Conservation (phyloP, 1,284 basidiomycete species). For the Grifola frondosa region DNA sequence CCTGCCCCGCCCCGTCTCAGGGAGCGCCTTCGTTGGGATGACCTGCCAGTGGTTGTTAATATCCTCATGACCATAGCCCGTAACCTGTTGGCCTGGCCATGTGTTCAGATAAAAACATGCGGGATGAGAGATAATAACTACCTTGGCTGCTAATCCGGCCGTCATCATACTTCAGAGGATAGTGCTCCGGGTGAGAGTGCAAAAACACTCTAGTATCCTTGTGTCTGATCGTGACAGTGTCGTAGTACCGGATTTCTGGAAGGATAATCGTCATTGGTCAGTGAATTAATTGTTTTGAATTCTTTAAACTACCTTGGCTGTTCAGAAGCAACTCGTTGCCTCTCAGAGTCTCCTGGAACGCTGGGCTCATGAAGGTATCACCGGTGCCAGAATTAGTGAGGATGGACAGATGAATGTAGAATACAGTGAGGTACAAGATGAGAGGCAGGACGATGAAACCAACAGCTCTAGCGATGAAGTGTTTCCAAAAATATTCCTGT, state of each 20-base stretch:
- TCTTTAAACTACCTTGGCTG: slow-evolving; percentile 79
- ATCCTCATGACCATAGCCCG: slow-evolving; percentile 93
- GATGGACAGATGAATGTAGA: slow-evolving; percentile 94
- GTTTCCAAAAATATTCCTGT: slow-evolving; percentile 89
- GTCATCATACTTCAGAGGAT: slow-evolving; percentile 95
- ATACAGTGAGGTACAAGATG: slow-evolving; percentile 91
- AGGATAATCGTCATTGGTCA: not conserved
- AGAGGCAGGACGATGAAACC: slow-evolving; percentile 91
- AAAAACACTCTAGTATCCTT: slow-evolving; percentile 91
- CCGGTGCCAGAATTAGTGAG: slow-evolving; percentile 91
- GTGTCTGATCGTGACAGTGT: slow-evolving; percentile 86
- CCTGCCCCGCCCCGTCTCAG: slow-evolving; percentile 84
- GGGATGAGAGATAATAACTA: slow-evolving; percentile 21
- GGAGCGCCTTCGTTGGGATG: slow-evolving; percentile 89
- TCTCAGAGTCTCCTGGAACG: slow-evolving; percentile 93
- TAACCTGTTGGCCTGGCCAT: slow-evolving; percentile 88
- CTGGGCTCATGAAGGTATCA: slow-evolving; percentile 96
- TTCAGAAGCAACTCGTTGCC: slow-evolving; percentile 92
- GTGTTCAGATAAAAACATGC: slow-evolving; percentile 7
- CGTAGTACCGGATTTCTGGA: slow-evolving; percentile 90
- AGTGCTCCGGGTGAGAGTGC: slow-evolving; percentile 89
- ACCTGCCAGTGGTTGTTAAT: slow-evolving; percentile 97
- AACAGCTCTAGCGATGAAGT: slow-evolving; percentile 84
- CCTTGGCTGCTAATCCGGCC: slow-evolving; percentile 95
- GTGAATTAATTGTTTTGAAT: too few species aligned